Percentiles rank a stretch among this genome's conserved stretches.
Conservation (phyloP, 257 asterid species). For the Solanum clarkiae region DNA sequence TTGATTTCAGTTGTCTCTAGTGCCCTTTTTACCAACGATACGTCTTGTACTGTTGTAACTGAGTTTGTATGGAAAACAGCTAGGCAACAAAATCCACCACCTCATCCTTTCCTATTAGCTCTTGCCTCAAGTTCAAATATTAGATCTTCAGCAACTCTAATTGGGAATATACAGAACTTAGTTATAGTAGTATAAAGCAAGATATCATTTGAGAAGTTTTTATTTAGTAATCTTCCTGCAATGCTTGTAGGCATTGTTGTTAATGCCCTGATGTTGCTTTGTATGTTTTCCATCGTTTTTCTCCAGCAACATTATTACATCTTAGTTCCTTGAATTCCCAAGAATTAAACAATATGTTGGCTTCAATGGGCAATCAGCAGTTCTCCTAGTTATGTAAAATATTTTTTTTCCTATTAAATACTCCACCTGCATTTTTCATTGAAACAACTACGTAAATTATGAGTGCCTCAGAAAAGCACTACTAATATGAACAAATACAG, state of each 20-base stretch:
- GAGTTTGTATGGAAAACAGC: slow-evolving; percentile 80
- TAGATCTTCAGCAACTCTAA: slow-evolving; percentile 80
- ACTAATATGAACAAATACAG: no score
- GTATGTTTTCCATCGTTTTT: slow-evolving; percentile 57
- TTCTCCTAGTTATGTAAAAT: neutral
- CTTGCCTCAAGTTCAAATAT: slow-evolving; percentile 86
- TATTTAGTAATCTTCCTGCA: slow-evolving; percentile 54
- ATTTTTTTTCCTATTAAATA: no score
- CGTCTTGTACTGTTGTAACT: slow-evolving; percentile 77
- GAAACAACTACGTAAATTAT: no score
- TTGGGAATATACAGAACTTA: slow-evolving; percentile 88
- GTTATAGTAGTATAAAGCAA: slow-evolving; percentile 72
- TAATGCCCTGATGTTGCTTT: slow-evolving; percentile 47
- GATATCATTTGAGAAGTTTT: slow-evolving; percentile 47
- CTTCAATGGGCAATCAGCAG: neutral
- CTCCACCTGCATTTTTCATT: no score
- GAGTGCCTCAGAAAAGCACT: no score
- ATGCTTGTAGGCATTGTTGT: slow-evolving; percentile 57
- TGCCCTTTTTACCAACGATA: slow-evolving; percentile 90
- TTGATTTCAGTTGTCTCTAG: slow-evolving; percentile 78
- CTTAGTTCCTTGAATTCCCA: slow-evolving; percentile 28
- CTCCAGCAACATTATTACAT: slow-evolving; percentile 80
- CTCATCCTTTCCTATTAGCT: slow-evolving; percentile 77
- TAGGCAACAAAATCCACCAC: slow-evolving; percentile 78
- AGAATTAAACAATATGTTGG: slow-evolving; percentile 17